Evolutionary conservation across 805 yeast species (phyloP).

Genomic region (Priceomyces medius): DNA sequence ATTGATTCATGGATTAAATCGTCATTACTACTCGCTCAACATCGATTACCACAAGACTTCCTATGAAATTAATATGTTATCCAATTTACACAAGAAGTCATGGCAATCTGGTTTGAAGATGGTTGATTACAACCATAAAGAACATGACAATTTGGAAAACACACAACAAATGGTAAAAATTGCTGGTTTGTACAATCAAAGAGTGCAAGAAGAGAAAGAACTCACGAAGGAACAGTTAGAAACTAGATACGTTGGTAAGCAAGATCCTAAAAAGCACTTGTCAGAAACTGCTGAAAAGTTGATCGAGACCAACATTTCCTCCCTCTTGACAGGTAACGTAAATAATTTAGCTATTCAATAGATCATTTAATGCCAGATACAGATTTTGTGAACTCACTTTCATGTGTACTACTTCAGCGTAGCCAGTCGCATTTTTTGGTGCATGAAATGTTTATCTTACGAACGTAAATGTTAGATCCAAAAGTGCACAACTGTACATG

Average conservation of each 20-base stretch:
- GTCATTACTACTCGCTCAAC: slow-evolving; percentile 93
- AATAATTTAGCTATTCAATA: slow-evolving; percentile 86
- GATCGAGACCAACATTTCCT: slow-evolving; percentile 86
- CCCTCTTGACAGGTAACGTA: slow-evolving; percentile 84
- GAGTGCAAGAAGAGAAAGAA: slow-evolving; percentile 91
- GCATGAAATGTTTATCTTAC: neutral
- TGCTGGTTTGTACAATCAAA: slow-evolving; percentile 83
- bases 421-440: neutral
- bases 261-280: slow-evolving; percentile 97
- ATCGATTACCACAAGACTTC: slow-evolving; percentile 92
- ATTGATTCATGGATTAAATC: slow-evolving; percentile 91
- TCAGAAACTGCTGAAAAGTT: slow-evolving; percentile 82
- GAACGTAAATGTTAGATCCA: neutral
- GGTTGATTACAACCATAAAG: slow-evolving; percentile 74
- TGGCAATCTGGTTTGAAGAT: slow-evolving; percentile 93
- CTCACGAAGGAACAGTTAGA: slow-evolving; percentile 83
- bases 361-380: slow-evolving; percentile 2
- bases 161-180: slow-evolving; percentile 81
- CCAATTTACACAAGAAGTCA: slow-evolving; percentile 89
- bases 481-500: neutral
- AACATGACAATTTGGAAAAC: slow-evolving; percentile 68
- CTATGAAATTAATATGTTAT: slow-evolving; percentile 88
- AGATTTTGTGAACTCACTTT: neutral
- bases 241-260: slow-evolving; percentile 96
- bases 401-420: neutral